phyloP scores from a whole-genome alignment of 2,329 filamentous ascomycete genomes.

The Xylariaceae sp. region DNA sequence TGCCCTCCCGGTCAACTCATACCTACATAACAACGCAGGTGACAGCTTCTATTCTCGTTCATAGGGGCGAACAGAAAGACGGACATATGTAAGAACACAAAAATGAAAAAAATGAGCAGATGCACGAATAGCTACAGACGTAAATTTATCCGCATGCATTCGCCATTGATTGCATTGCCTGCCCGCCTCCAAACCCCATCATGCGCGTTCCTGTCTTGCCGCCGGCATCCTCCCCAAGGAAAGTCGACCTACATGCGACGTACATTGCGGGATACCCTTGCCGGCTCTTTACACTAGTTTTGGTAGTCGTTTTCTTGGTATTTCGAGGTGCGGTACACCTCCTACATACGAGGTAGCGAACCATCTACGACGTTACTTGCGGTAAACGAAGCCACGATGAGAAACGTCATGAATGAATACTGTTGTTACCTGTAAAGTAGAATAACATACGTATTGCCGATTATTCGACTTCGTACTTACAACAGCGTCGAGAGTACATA shows the following conservation, averaged over 20 bases:
- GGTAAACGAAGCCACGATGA: too few relatives aligned
- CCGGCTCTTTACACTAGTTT: neutral
- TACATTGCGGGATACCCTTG: neutral
- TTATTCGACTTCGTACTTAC: too few relatives aligned
- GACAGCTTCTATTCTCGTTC: neutral
- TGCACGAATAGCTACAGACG: neutral
- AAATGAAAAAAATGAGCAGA: neutral
- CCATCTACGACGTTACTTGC: too few relatives aligned
- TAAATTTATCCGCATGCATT: neutral
- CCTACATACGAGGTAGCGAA: too few relatives aligned
- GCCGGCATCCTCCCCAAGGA: neutral
- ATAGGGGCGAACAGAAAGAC: neutral
- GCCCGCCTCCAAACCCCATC: neutral
- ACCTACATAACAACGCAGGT: too few relatives aligned
- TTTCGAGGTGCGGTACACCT: too few relatives aligned
- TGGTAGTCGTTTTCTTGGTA: too few relatives aligned
- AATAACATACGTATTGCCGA: too few relatives aligned
- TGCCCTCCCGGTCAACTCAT: too few relatives aligned
- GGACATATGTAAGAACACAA: neutral
- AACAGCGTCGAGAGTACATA: too few relatives aligned
- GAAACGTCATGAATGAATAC: too few relatives aligned
- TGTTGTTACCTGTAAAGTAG: too few relatives aligned
- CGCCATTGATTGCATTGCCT: neutral
- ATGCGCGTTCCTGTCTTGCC: neutral
- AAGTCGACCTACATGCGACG: neutral